phyloP scores from a whole-genome alignment of 2,329 filamentous ascomycete genomes.

The Boeremia lycopersici region DNA sequence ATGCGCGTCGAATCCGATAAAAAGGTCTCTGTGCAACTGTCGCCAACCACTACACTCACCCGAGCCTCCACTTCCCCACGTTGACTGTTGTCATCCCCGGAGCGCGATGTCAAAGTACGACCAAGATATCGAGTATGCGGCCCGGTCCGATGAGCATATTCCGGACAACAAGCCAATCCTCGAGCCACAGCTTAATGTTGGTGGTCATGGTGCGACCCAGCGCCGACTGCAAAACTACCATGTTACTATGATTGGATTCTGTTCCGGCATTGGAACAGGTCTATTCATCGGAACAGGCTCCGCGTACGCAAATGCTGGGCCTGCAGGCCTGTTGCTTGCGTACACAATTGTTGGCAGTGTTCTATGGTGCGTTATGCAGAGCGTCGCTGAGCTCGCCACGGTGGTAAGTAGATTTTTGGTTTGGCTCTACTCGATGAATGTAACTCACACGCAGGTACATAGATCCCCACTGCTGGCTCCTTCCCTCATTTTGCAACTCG shows the following conservation, averaged over 20 bases:
- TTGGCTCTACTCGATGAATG: neutral
- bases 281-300: slow-evolving; percentile 28
- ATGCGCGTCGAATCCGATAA: slow-evolving; percentile 3
- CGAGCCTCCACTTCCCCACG: slow-evolving; percentile 5
- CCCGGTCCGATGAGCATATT: slow-evolving; percentile 10
- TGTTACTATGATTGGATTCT: slow-evolving; percentile 31
- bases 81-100: neutral
- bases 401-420: slow-evolving; percentile 13
- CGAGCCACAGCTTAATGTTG: slow-evolving; percentile 27
- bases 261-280: slow-evolving; percentile 28
- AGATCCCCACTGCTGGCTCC: slow-evolving; percentile 53
- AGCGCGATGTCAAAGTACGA: slow-evolving; percentile 18
- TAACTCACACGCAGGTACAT: slow-evolving; percentile 11
- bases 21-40: slow-evolving; percentile 2
- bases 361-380: slow-evolving; percentile 66
- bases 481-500: slow-evolving; percentile 67
- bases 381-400: slow-evolving; percentile 65
- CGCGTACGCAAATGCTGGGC: slow-evolving; percentile 43
- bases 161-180: slow-evolving; percentile 24
- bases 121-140: slow-evolving; percentile 22
- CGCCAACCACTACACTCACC: neutral
- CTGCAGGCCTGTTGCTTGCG: slow-evolving; percentile 61
- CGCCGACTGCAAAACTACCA: slow-evolving; percentile 25
- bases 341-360: slow-evolving; percentile 61
- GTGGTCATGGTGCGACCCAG: slow-evolving; percentile 26